A percentile compares a stretch with the other conserved stretches of the same genome.
These are phyloP conservation scores for Phialophora verrucosa DNA, from an alignment of 2,329 filamentous ascomycete genomes.

Conservation along the genomic window DNA sequence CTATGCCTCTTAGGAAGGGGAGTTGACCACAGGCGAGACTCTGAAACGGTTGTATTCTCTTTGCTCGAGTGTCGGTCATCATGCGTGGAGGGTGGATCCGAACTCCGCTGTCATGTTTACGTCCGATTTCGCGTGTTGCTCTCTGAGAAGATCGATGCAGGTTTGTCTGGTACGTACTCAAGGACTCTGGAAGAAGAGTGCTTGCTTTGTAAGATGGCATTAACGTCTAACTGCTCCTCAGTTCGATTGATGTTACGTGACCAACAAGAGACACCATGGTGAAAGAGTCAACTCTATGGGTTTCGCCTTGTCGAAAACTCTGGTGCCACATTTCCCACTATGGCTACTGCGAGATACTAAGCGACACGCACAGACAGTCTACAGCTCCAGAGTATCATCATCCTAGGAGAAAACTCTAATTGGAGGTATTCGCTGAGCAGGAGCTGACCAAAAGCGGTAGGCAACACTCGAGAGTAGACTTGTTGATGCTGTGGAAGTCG, in stretches of 20 bases:
- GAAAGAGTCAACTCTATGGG: background rate
- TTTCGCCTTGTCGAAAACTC: too few relatives aligned
- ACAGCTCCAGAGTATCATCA: background rate
- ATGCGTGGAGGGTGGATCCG: background rate
- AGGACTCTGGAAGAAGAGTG: too few relatives aligned
- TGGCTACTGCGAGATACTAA: background rate
- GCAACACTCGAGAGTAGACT: background rate
- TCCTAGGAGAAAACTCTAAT: background rate
- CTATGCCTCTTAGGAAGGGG: too few relatives aligned
- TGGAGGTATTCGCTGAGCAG: background rate
- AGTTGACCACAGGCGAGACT: background rate
- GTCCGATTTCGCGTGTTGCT: background rate
- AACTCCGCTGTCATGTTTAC: background rate
- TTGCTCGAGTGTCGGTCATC: background rate
- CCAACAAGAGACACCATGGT: too few relatives aligned
- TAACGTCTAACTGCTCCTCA: too few relatives aligned
- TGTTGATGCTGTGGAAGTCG: too few relatives aligned
- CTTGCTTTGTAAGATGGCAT: too few relatives aligned
- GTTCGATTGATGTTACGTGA: too few relatives aligned
- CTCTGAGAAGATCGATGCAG: too few relatives aligned
- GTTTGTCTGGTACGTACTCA: too few relatives aligned
- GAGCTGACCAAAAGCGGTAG: background rate
- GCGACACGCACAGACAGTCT: slow-evolving; percentile 1
- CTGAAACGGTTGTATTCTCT: background rate
- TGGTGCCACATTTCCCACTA: background rate